phyloP scores from a whole-genome alignment of 805 yeast species.

The Pichia occidentalis region DNA sequence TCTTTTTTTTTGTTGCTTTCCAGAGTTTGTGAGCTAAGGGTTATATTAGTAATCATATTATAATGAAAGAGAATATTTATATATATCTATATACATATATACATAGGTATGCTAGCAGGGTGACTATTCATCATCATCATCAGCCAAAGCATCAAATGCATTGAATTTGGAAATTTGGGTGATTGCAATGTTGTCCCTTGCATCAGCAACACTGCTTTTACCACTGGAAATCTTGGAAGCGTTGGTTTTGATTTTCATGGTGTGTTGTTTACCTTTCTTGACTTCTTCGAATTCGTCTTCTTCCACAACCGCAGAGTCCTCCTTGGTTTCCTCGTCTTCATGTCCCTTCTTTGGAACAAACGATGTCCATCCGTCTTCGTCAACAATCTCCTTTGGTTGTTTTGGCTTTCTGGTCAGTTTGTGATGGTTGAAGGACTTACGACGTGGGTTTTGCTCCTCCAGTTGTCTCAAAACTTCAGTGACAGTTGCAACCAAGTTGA shows the following conservation, averaged over 20 bases:
- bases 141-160: constrained; percentile 74
- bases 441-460: constrained; percentile 27
- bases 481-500: constrained; percentile 59
- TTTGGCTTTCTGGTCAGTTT: constrained; percentile 38
- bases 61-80: no score
- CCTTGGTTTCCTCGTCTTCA: constrained; percentile 36
- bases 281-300: constrained; percentile 41
- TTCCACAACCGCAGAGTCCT: constrained; percentile 36
- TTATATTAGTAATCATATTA: no score
- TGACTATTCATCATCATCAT: constrained; percentile 43
- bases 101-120: not conserved
- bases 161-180: constrained; percentile 62
- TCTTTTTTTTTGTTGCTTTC: no score
- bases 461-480: constrained; percentile 34
- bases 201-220: constrained; percentile 54
- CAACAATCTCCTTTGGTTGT: constrained; percentile 45
- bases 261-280: constrained; percentile 38
- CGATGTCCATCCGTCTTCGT: constrained; percentile 83
- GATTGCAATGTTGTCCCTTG: constrained; percentile 65
- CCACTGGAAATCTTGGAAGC: constrained; percentile 69
- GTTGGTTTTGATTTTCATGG: constrained; percentile 58
- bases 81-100: no score
- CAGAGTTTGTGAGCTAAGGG: no score
- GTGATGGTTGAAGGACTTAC: constrained; percentile 50
- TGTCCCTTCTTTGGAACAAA: constrained; percentile 32